These are phyloP conservation scores for Anthracocystis setariae DNA, from an alignment of 1,284 basidiomycete species.

Conservation along the genomic window DNA sequence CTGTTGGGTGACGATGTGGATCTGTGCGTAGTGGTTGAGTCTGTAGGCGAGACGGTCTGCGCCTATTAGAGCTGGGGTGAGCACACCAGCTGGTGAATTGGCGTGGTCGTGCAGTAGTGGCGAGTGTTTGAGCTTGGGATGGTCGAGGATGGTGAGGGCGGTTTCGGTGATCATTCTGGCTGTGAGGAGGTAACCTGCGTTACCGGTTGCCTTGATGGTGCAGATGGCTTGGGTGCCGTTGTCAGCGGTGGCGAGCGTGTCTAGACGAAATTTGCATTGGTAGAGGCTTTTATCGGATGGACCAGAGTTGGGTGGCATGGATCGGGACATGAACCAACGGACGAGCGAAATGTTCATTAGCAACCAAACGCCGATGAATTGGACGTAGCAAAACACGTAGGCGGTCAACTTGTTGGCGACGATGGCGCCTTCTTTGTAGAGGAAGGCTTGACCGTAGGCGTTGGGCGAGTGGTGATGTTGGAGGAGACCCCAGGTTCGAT, in stretches of 20 bases:
- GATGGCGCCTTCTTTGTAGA: constrained; percentile 78
- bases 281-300: constrained; percentile 17
- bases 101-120: constrained; percentile 71
- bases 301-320: constrained; percentile 31
- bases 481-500: constrained; percentile 81
- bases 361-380: constrained; percentile 66
- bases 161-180: constrained; percentile 79
- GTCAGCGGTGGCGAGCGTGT: constrained; percentile 69
- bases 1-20: constrained; percentile 70
- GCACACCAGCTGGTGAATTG: constrained; percentile 77
- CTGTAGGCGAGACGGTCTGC: constrained; percentile 78
- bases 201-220: constrained; percentile 76
- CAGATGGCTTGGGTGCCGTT: constrained; percentile 72
- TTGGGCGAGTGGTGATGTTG: constrained; percentile 67
- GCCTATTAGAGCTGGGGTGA: constrained; percentile 81
- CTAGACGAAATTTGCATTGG: constrained; percentile 17
- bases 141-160: constrained; percentile 76
- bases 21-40: constrained; percentile 72
- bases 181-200: constrained; percentile 80
- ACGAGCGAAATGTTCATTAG: constrained; percentile 31
- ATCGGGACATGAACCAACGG: constrained; percentile 4
- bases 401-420: constrained; percentile 70
- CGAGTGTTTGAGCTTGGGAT: constrained; percentile 66
- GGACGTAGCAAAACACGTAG: constrained; percentile 68
- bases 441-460: constrained; percentile 71